Percentiles rank a stretch among this genome's conserved stretches.
Conservation (phyloP, 768 basidiomycete species). For the Saitozyma sp. region DNA sequence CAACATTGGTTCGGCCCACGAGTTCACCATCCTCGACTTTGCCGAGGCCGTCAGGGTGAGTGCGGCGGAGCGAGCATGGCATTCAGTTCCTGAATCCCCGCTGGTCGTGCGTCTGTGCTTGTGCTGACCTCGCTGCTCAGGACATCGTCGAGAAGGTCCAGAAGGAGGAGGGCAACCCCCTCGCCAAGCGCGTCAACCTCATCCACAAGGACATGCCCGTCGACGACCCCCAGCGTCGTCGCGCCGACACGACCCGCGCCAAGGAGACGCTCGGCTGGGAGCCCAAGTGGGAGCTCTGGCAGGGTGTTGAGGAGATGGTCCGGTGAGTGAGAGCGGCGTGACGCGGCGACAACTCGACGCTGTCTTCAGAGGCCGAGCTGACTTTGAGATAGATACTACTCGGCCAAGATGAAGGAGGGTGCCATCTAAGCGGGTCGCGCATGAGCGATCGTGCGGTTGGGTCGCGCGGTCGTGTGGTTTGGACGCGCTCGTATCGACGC, state of each 20-base stretch:
- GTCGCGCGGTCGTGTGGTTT: no score
- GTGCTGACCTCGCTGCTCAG: slow-evolving; percentile 9
- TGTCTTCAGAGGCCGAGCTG: neutral
- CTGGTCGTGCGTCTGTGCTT: neutral
- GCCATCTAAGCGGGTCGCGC: slow-evolving; percentile 22
- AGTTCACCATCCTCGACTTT: slow-evolving; percentile 93
- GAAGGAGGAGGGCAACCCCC: slow-evolving; percentile 58
- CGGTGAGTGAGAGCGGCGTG: neutral
- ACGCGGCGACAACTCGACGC: neutral
- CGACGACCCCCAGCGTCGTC: slow-evolving; percentile 83
- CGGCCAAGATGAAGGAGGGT: slow-evolving; percentile 44
- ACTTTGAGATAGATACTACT: slow-evolving; percentile 33
- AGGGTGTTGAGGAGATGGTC: slow-evolving; percentile 61
- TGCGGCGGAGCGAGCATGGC: neutral
- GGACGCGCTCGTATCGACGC: no score
- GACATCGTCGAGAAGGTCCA: slow-evolving; percentile 93
- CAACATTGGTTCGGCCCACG: slow-evolving; percentile 93
- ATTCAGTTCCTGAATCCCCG: neutral
- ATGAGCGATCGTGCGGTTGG: neutral
- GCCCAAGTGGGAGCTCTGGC: slow-evolving; percentile 86
- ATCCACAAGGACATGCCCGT: slow-evolving; percentile 52
- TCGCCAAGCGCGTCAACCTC: slow-evolving; percentile 52
- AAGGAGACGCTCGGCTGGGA: slow-evolving; percentile 83
- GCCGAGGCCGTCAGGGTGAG: slow-evolving; percentile 75
- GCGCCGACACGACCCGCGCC: slow-evolving; percentile 89